phyloP scores from a whole-genome alignment of 176 grass and related monocot genomes.

The Raddia distichophylla region DNA sequence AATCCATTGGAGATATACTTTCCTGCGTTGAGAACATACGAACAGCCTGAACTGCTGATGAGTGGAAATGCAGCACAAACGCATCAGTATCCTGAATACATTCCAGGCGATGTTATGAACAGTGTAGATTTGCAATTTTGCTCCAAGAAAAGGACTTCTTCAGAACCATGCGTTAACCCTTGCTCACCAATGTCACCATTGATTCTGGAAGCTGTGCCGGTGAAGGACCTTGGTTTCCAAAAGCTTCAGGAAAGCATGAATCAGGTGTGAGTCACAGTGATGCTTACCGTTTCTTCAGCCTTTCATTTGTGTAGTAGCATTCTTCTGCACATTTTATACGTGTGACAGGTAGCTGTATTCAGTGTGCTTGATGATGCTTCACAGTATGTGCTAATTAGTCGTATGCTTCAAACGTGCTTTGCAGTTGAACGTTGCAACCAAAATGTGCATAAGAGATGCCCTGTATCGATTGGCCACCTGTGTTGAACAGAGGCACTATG shows the following conservation, averaged over 20 bases:
- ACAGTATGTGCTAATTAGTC: not conserved
- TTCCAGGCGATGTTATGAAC: slow-evolving; percentile 5
- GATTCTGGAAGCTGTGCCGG: slow-evolving; percentile 27
- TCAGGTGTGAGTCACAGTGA: slow-evolving; percentile 47
- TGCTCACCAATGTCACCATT: not conserved
- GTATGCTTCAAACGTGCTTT: not conserved
- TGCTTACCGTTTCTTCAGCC: not conserved
- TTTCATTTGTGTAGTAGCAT: not conserved
- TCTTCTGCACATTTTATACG: not conserved
- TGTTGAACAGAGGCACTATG: slow-evolving; percentile 51
- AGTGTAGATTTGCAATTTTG: slow-evolving; percentile 17
- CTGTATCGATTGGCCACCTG: slow-evolving; percentile 63
- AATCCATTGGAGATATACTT: slow-evolving; percentile 57
- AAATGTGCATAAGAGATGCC: slow-evolving; percentile 57
- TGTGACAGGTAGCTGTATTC: not conserved
- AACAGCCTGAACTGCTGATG: slow-evolving; percentile 18
- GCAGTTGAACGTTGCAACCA: slow-evolving; percentile 61
- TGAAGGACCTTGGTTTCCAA: slow-evolving; percentile 49
- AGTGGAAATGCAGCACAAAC: slow-evolving; percentile 9
- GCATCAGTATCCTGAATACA: slow-evolving; percentile 6
- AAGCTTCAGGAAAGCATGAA: slow-evolving; percentile 62
- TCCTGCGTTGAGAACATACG: not conserved
- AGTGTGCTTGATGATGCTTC: not conserved
- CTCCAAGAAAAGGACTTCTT: not conserved
- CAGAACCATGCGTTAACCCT: slow-evolving; percentile 2